phyloP scores from a whole-genome alignment of 2,329 filamentous ascomycete species.

The Ceratocystis papillata region DNA sequence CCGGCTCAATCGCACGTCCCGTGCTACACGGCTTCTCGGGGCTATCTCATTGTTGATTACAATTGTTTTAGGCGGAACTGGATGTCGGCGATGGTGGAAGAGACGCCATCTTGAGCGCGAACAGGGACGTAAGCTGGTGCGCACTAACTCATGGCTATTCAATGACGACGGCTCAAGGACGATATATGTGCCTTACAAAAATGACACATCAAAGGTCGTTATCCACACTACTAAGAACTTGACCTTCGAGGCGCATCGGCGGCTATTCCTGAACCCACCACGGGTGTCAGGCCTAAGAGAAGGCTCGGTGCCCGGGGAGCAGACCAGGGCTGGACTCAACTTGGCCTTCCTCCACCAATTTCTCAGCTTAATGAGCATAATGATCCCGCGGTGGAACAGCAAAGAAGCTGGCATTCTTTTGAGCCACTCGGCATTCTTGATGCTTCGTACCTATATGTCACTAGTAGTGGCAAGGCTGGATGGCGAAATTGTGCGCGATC shows the following conservation, averaged over 20 bases:
- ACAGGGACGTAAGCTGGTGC: constrained; percentile 67
- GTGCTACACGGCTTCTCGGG: constrained; percentile 60
- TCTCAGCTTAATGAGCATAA: constrained; percentile 88
- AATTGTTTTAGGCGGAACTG: constrained; percentile 69
- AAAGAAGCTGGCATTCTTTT: constrained; percentile 87
- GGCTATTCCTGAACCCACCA: constrained; percentile 85
- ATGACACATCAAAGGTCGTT: constrained; percentile 77
- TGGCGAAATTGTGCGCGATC: constrained; percentile 87
- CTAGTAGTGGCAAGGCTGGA: constrained; percentile 86
- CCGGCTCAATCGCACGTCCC: constrained; percentile 54
- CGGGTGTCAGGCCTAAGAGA: constrained; percentile 67
- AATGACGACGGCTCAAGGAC: constrained; percentile 92
- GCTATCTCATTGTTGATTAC: constrained; percentile 65
- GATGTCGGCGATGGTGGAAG: constrained; percentile 67
- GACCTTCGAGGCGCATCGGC: constrained; percentile 90
- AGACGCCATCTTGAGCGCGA: constrained; percentile 65
- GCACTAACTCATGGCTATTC: constrained; percentile 83
- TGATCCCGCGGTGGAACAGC: constrained; percentile 90
- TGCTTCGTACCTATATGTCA: constrained; percentile 88
- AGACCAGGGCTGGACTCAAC: constrained; percentile 89
- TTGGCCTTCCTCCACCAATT: constrained; percentile 96
- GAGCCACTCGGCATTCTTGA: constrained; percentile 79
- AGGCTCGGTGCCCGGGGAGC: constrained; percentile 67
- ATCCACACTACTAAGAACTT: constrained; percentile 83
- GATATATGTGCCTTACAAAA: constrained; percentile 88